A percentile compares a stretch with the other conserved stretches of the same genome.
Evolutionary conservation across 768 basidiomycete genomes (phyloP).

Genomic region (Tricholoma flavovirens): DNA sequence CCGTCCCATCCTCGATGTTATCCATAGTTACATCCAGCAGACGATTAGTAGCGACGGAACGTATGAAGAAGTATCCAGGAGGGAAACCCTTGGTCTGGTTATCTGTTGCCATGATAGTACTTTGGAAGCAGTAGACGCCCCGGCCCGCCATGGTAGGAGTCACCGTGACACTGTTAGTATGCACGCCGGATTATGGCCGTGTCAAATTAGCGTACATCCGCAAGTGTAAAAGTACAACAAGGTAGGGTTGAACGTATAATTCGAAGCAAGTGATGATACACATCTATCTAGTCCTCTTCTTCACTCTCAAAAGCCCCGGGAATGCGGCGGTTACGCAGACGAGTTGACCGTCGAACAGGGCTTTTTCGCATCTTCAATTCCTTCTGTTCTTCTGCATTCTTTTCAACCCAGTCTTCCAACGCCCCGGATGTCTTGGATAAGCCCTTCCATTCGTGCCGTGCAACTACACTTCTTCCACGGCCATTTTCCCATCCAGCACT

Average conservation of each 20-base stretch:
- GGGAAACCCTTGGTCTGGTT: constrained; percentile 40
- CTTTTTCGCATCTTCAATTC: constrained; percentile 8
- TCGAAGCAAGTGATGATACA: no score
- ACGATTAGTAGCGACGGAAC: constrained; percentile 46
- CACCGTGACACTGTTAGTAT: no score
- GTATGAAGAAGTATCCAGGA: constrained; percentile 59
- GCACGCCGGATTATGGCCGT: no score
- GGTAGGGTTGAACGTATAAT: neutral
- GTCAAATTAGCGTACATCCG: neutral
- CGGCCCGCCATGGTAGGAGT: no score
- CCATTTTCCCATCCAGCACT: constrained; percentile 82
- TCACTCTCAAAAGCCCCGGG: constrained; percentile 20
- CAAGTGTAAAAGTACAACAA: constrained; percentile 3
- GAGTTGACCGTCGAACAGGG: constrained; percentile 19
- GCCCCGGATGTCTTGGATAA: constrained; percentile 60
- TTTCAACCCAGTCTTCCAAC: constrained; percentile 75
- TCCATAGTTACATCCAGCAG: constrained; percentile 54
- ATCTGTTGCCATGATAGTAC: constrained; percentile 19
- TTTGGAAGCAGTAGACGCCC: neutral
- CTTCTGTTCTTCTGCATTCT: constrained; percentile 22
- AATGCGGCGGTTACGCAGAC: constrained; percentile 13
- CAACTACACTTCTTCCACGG: constrained; percentile 68
- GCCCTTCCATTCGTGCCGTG: constrained; percentile 96
- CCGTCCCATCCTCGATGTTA: constrained; percentile 52
- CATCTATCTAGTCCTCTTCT: constrained; percentile 5